Conservation (phyloP, 805 yeast species). For the Debaryomyces prosopidis region DNA sequence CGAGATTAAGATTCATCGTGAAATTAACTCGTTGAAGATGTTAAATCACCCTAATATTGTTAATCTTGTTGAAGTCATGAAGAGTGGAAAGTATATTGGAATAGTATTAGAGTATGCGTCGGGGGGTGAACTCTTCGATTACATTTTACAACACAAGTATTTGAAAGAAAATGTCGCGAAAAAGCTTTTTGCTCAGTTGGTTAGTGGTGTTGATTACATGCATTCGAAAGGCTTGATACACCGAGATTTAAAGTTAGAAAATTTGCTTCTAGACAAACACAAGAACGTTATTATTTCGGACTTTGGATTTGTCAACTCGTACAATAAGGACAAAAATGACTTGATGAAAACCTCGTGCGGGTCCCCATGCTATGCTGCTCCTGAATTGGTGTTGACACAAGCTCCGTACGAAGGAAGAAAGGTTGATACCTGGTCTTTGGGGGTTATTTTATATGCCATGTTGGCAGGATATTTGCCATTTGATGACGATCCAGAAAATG, state of each 20-base stretch:
- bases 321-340: constrained; percentile 56
- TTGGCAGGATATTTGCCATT: constrained; percentile 95
- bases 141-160: constrained; percentile 81
- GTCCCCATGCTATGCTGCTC: constrained; percentile 98
- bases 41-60: constrained; percentile 94
- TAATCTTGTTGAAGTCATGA: constrained; percentile 85
- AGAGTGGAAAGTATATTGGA: constrained; percentile 92
- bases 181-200: constrained; percentile 85
- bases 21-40: constrained; percentile 84
- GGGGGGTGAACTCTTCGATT: constrained; percentile 95
- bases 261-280: constrained; percentile 77
- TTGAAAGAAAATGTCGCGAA: constrained; percentile 87
- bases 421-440: constrained; percentile 97
- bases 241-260: constrained; percentile 75
- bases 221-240: constrained; percentile 80
- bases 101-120: constrained; percentile 95
- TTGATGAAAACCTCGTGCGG: constrained; percentile 95
- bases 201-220: constrained; percentile 90
- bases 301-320: constrained; percentile 94
- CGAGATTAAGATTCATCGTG: constrained; percentile 88
- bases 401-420: constrained; percentile 88
- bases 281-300: constrained; percentile 85
- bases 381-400: constrained; percentile 87
- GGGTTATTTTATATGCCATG: constrained; percentile 95
- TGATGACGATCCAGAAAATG: constrained; percentile 96